Evolutionary conservation across 345 rosid species (phyloP).

Genomic region (Salix dunnii): DNA sequence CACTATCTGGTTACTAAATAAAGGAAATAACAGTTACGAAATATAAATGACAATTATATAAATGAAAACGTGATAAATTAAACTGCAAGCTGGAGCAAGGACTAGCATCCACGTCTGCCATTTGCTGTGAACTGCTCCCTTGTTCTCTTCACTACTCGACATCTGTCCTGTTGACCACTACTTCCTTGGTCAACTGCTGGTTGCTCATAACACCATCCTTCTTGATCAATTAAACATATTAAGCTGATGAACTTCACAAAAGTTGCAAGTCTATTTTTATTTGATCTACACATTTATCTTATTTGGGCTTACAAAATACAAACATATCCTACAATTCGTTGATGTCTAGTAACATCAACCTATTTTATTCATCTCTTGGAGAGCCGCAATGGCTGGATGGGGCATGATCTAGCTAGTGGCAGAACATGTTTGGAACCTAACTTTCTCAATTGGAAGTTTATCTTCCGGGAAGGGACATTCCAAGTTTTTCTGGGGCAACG

Average conservation of each 20-base stretch:
- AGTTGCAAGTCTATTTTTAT: background rate
- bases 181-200: no score
- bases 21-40: no score
- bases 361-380: background rate
- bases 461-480: constrained; percentile 58
- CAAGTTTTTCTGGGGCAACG: constrained; percentile 39
- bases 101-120: no score
- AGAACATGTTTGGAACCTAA: constrained; percentile 43
- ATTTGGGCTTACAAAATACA: background rate
- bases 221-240: background rate
- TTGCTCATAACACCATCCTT: background rate
- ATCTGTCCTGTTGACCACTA: no score
- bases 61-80: no score
- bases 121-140: no score
- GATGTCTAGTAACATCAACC: background rate
- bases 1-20: no score
- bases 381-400: background rate
- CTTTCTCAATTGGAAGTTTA: constrained; percentile 57
- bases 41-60: no score
- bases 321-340: background rate
- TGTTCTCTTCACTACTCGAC: no score
- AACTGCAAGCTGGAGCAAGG: no score
- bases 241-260: background rate
- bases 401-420: background rate
- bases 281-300: background rate